These are phyloP conservation scores for Theileria annulata DNA, from an alignment of 169 alveolate genomes.

Conservation along the genomic window DNA sequence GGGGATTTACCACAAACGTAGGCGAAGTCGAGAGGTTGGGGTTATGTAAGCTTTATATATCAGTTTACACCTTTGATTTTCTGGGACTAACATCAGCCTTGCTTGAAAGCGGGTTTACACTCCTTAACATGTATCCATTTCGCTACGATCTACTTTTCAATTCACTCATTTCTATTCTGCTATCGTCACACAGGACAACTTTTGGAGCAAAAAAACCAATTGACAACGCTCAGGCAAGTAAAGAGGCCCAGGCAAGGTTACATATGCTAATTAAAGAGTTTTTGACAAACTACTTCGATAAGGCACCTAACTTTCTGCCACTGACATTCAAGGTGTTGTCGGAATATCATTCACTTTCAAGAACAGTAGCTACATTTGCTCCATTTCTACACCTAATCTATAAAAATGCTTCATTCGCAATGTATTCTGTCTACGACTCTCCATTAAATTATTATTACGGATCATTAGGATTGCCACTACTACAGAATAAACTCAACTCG, in stretches of 20 bases:
- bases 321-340: constrained; percentile 52
- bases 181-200: constrained; percentile 41
- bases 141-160: constrained; percentile 56
- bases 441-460: constrained; percentile 25
- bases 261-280: constrained; percentile 27
- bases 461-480: constrained; percentile 16
- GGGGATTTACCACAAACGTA: constrained; percentile 62
- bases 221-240: neutral
- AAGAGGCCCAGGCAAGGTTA: constrained; percentile 3
- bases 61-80: constrained; percentile 41
- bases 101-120: constrained; percentile 46
- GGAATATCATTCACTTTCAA: constrained; percentile 57
- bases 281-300: constrained; percentile 31
- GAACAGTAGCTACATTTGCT: constrained; percentile 16
- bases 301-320: constrained; percentile 63
- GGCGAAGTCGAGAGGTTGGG: constrained; percentile 40
- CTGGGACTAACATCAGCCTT: constrained; percentile 58
- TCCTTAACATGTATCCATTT: constrained; percentile 12
- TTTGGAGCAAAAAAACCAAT: constrained; percentile 26
- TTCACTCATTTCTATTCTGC: constrained; percentile 32
- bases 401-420: constrained; percentile 47
- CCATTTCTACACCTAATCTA: constrained; percentile 57
- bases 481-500: constrained; percentile 27
- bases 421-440: constrained; percentile 31
- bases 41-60: constrained; percentile 26